Evolutionary conservation across 352 stramenopile species (phyloP).

Genomic region (Blastocystis sp.): DNA sequence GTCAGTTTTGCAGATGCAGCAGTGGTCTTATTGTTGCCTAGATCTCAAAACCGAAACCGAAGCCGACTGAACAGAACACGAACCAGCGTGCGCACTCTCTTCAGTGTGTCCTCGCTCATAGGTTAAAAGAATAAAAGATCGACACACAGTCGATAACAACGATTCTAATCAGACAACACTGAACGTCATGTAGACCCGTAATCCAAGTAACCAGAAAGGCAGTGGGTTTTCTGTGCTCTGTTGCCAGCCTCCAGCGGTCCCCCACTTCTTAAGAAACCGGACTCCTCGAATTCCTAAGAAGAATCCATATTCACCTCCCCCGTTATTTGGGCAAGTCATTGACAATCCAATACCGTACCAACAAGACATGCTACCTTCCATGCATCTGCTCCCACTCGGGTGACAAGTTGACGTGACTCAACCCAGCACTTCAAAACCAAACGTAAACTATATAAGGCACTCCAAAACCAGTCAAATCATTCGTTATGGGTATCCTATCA

Average conservation of each 20-base stretch:
- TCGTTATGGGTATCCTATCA: slow-evolving; percentile 24
- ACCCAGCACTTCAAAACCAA: background rate
- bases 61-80: background rate
- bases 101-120: background rate
- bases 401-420: slow-evolving; percentile 55
- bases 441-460: background rate
- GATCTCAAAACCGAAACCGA: background rate
- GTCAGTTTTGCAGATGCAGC: background rate
- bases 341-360: background rate
- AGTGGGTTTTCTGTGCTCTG: slow-evolving; percentile 53
- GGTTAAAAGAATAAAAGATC: background rate
- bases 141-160: slow-evolving; percentile 41
- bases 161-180: background rate
- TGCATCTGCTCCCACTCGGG: slow-evolving; percentile 23
- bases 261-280: slow-evolving; percentile 36
- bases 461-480: background rate
- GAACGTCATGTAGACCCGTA: slow-evolving; percentile 54
- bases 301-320: slow-evolving; percentile 28
- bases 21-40: background rate
- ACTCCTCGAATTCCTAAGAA: slow-evolving; percentile 48
- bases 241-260: slow-evolving; percentile 54
- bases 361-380: slow-evolving; percentile 17
- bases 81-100: background rate
- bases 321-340: slow-evolving; percentile 51
- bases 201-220: slow-evolving; percentile 33